Evolutionary conservation across 2,329 filamentous ascomycete species (phyloP).

Genomic region (Diaporthe helianthi): DNA sequence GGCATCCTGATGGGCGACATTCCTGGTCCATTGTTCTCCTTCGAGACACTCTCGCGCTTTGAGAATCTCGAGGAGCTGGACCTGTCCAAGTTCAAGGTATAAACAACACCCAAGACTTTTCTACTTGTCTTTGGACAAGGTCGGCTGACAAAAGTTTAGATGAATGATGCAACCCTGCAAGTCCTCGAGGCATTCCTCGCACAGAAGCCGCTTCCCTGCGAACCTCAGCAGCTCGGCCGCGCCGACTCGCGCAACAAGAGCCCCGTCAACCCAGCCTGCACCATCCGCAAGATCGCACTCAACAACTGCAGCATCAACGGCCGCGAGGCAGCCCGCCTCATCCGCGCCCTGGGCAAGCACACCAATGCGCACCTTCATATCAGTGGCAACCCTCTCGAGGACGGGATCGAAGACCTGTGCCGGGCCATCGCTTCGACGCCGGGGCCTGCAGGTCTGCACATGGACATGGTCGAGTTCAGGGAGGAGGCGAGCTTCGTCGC

Average conservation of each 20-base stretch:
- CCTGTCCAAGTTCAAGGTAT: conserved; percentile 60
- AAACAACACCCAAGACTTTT: neutral
- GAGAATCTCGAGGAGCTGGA: conserved; percentile 61
- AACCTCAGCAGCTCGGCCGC: neutral
- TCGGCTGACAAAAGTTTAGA: conserved; percentile 41
- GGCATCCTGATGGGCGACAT: conserved; percentile 57
- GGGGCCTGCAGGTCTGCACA: conserved; percentile 57
- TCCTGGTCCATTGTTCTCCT: conserved; percentile 54
- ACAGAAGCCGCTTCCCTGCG: conserved; percentile 27
- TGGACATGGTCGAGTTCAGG: conserved; percentile 65
- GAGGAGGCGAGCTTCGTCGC: conserved; percentile 59
- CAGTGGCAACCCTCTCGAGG: conserved; percentile 60
- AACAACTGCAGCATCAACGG: conserved; percentile 62
- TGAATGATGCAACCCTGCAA: conserved; percentile 57
- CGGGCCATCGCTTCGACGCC: conserved; percentile 54
- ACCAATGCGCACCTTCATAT: conserved; percentile 57
- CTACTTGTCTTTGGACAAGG: neutral
- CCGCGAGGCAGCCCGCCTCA: conserved; percentile 56
- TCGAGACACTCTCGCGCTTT: conserved; percentile 50
- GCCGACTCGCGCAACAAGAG: conserved; percentile 33
- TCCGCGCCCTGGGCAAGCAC: conserved; percentile 56
- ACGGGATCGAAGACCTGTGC: conserved; percentile 58
- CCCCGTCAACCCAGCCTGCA: conserved; percentile 42
- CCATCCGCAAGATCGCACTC: conserved; percentile 54
- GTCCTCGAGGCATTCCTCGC: conserved; percentile 55